phyloP scores from a whole-genome alignment of 768 basidiomycete species.

The Rhodotorula diobovata region DNA sequence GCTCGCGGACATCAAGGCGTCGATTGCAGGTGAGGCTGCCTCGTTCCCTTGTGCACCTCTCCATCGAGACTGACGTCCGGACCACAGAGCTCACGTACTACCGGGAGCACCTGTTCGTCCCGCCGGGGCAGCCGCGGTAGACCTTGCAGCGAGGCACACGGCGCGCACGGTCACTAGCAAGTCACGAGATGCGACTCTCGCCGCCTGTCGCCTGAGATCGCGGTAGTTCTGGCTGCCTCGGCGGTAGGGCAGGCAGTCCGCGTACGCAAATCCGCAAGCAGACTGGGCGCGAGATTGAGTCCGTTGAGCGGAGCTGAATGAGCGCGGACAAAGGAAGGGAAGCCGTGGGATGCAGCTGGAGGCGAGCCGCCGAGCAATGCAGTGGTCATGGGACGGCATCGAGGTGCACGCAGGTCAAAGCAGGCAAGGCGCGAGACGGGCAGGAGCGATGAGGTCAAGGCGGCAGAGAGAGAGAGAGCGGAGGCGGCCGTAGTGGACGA shows the following conservation, averaged over 20 bases:
- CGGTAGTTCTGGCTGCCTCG: no score
- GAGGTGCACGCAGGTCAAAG: no score
- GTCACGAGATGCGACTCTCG: no score
- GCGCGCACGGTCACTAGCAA: no score
- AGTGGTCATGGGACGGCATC: no score
- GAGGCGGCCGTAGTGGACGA: neutral
- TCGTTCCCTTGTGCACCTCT: neutral
- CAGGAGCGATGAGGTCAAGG: no score
- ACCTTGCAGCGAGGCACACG: neutral
- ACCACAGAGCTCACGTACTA: constrained; percentile 31
- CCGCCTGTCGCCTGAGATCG: no score
- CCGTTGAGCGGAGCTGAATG: neutral
- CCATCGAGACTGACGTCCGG: neutral
- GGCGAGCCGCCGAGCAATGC: no score
- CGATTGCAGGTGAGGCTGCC: constrained; percentile 21
- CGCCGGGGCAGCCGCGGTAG: constrained; percentile 5
- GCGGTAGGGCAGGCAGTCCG: no score
- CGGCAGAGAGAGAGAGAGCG: neutral
- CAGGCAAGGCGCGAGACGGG: no score
- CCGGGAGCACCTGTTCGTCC: constrained; percentile 27
- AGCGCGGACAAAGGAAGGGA: neutral
- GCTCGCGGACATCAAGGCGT: constrained; percentile 32
- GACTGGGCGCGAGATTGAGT: neutral
- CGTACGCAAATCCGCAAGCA: no score
- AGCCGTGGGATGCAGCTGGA: no score